Evolutionary conservation across 768 basidiomycete genomes (phyloP), one percentile per base, ranked within the genome.

Genomic region (Vishniacozyma victoriae): DNA sequence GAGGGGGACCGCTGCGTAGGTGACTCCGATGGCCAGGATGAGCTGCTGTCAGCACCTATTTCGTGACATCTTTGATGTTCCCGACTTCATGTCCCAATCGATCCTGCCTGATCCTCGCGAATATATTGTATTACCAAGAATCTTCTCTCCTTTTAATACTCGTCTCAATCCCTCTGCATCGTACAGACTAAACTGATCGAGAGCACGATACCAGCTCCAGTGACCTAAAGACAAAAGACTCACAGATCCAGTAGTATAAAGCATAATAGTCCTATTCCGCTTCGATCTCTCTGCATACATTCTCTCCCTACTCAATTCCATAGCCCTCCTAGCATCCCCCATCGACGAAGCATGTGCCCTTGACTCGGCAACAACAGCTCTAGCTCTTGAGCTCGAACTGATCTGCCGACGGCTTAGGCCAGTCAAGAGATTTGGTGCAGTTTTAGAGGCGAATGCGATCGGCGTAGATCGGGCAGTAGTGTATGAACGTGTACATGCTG

Each of bases 1-100:
- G 14, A 96, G 77, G 0, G 95, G 95, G 0, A 97, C 93, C 29
- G 93, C 87, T 11, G 95, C 95, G 69, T 99, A 99, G n/a, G 91
- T 85, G 20, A 84, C 78, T 14, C 93, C 93, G 3, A 86, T 74
- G 2, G 82, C 84, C 23, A 84, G 60, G 23, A 95, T 73, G 39
- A 93, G 82, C 90, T 93, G 53, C 11, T 29, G 16, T 18, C 11
- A 19, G 22, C 12, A 16, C 16, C 7, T 16, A 45, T 9, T 3
- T 33, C 24, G 5, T 33, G 19, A 35, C 31, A n/a, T n/a, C n/a
- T n/a, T 6, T 14, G 20, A 22, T 13, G 9, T 11, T 18, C 19
- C 23, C 23, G 46, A 2, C 14, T 36, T 24, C 22, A 36, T 45
- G 26, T 19, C n/a, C n/a, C n/a, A n/a, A n/a, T n/a, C n/a, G n/a